These are phyloP conservation scores for Calonectria crousiana DNA, from an alignment of 2,329 filamentous ascomycete genomes.

Conservation along the genomic window DNA sequence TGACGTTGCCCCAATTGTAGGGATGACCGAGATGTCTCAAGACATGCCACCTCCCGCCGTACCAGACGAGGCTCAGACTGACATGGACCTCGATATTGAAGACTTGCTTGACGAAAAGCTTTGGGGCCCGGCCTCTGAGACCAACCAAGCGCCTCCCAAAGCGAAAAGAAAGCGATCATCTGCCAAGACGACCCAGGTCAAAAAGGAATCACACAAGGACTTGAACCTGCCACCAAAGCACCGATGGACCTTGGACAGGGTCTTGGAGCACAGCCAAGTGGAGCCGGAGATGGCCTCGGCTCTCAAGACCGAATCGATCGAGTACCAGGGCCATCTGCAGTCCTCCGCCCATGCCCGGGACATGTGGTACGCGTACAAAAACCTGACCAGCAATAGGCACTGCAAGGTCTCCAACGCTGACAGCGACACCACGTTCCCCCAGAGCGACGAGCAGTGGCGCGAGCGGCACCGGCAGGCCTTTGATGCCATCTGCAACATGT, in stretches of 20 bases:
- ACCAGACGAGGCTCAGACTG: not conserved
- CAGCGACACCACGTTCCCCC: conserved; percentile 28
- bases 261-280: not conserved
- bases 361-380: conserved; percentile 8
- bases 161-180: too few relatives aligned
- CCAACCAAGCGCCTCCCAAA: not conserved
- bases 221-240: not conserved
- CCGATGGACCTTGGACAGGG: too few relatives aligned
- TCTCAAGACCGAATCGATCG: not conserved
- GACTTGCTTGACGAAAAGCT: not conserved
- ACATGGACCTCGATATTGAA: not conserved
- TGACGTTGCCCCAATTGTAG: not conserved
- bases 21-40: not conserved
- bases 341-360: not conserved
- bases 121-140: not conserved
- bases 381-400: conserved; percentile 2
- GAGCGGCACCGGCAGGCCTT: conserved; percentile 29
- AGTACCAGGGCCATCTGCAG: not conserved
- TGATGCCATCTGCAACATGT: conserved; percentile 38
- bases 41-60: not conserved
- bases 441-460: not conserved
- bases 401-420: not conserved
- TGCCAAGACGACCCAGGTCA: too few relatives aligned
- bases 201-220: not conserved
- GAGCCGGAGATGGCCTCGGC: not conserved